Percentiles rank a stretch among this genome's conserved stretches.
Conservation (phyloP, 2,329 filamentous ascomycete genomes). For the Colletotrichum simmondsii region DNA sequence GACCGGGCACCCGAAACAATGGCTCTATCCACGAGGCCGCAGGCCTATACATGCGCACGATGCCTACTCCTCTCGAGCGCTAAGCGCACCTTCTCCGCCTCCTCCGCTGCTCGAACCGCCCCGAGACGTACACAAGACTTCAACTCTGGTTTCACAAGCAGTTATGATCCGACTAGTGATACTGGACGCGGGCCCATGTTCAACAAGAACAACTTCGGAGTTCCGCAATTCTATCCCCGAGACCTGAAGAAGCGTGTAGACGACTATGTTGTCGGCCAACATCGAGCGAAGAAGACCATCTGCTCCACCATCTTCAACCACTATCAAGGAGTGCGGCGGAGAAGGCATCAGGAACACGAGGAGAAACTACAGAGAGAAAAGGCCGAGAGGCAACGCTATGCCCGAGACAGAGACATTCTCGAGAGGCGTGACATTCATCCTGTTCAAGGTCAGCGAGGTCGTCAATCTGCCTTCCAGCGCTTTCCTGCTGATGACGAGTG, state of each 20-base stretch:
- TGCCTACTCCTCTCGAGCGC: conserved; percentile 26
- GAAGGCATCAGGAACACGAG: conserved; percentile 80
- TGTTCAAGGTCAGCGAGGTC: conserved; percentile 74
- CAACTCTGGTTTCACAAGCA: conserved; percentile 68
- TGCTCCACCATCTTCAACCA: conserved; percentile 97
- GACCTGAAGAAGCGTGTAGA: conserved; percentile 91
- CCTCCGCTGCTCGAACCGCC: conserved; percentile 38
- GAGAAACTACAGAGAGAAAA: conserved; percentile 70
- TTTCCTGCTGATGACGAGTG: conserved; percentile 47
- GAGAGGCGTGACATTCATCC: conserved; percentile 74
- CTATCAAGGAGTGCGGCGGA: conserved; percentile 86
- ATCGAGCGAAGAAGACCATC: conserved; percentile 92
- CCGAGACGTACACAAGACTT: conserved; percentile 60
- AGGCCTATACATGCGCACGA: conserved; percentile 31
- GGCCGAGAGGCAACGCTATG: conserved; percentile 75
- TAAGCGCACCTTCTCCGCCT: conserved; percentile 41
- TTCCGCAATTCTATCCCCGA: conserved; percentile 72
- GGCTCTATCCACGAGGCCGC: conserved; percentile 29
- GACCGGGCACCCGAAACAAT: conserved; percentile 11
- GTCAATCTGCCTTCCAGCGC: conserved; percentile 41
- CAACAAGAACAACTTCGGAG: conserved; percentile 65
- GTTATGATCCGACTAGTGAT: conserved; percentile 66
- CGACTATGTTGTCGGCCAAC: conserved; percentile 95
- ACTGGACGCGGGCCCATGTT: conserved; percentile 70
- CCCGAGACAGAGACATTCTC: conserved; percentile 72